These are phyloP conservation scores for Extremus antarcticus DNA, from an alignment of 495 filamentous ascomycete genomes.

Conservation along the genomic window DNA sequence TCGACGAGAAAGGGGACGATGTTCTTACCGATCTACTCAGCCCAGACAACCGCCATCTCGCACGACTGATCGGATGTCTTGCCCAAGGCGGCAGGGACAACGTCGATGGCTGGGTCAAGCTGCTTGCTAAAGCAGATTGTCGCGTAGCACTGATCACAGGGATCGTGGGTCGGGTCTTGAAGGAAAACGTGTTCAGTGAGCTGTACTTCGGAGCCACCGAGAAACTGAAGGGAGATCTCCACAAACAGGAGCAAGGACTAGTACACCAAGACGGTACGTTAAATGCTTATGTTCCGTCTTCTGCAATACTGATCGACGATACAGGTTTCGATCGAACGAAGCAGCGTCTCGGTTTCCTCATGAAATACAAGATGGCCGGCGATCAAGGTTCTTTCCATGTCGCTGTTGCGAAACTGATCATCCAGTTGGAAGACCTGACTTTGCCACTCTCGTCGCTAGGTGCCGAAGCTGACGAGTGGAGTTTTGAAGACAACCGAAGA, in stretches of 20 bases:
- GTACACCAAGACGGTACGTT: slow-evolving; percentile 7
- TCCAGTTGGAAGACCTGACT: slow-evolving; percentile 6
- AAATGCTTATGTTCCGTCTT: too few relatives aligned
- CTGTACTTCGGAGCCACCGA: slow-evolving; percentile 8
- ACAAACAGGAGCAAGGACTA: not conserved
- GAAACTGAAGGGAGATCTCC: not conserved
- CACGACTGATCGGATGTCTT: slow-evolving; percentile 9
- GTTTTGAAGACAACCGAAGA: not conserved
- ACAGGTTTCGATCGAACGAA: not conserved
- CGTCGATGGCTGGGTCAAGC: slow-evolving; percentile 3
- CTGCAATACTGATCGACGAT: not conserved
- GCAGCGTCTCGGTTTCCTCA: not conserved
- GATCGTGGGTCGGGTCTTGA: slow-evolving; percentile 9
- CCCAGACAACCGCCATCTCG: not conserved
- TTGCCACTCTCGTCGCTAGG: not conserved
- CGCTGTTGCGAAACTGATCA: not conserved
- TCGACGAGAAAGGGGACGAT: too few relatives aligned
- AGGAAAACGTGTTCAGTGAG: slow-evolving; percentile 13
- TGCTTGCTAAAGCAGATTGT: not conserved
- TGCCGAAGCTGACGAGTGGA: not conserved
- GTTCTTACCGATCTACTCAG: not conserved
- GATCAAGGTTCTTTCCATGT: not conserved
- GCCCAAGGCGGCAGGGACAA: slow-evolving; percentile 7
- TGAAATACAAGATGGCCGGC: not conserved
- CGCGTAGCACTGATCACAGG: slow-evolving; percentile 9